phyloP scores from a whole-genome alignment of 2,329 filamentous ascomycete species.

The Fusarium humuli region DNA sequence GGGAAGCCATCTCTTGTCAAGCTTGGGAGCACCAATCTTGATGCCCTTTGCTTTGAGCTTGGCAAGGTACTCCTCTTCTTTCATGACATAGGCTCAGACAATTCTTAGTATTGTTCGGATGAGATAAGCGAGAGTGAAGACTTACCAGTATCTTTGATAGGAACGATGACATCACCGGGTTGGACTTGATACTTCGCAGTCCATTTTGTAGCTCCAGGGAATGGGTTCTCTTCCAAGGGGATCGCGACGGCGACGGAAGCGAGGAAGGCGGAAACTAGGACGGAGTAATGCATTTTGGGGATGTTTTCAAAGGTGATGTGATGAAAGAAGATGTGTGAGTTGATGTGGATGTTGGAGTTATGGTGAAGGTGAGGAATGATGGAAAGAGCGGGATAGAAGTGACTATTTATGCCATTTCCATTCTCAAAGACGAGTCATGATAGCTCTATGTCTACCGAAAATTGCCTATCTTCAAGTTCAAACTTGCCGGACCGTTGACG shows the following conservation, averaged over 20 bases:
- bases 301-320: neutral
- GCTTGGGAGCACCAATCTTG: neutral
- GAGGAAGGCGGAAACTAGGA: neutral
- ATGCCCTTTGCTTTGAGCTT: neutral
- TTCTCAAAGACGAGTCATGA: neutral
- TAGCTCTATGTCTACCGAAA: neutral
- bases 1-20: neutral
- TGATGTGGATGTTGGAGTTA: neutral
- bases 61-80: neutral
- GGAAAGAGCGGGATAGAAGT: neutral
- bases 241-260: neutral
- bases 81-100: neutral
- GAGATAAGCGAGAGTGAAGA: rapidly evolving
- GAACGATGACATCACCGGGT: neutral
- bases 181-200: neutral
- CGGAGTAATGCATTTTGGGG: neutral
- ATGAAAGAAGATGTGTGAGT: neutral
- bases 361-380: neutral
- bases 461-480: neutral
- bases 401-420: neutral
- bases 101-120: neutral
- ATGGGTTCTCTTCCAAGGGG: neutral
- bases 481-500: neutral
- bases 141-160: neutral
- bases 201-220: neutral